Percentiles rank a stretch among this genome's conserved stretches.
Evolutionary conservation across 169 alveolate species (phyloP).

Genomic region (Sarcocystis neurona): DNA sequence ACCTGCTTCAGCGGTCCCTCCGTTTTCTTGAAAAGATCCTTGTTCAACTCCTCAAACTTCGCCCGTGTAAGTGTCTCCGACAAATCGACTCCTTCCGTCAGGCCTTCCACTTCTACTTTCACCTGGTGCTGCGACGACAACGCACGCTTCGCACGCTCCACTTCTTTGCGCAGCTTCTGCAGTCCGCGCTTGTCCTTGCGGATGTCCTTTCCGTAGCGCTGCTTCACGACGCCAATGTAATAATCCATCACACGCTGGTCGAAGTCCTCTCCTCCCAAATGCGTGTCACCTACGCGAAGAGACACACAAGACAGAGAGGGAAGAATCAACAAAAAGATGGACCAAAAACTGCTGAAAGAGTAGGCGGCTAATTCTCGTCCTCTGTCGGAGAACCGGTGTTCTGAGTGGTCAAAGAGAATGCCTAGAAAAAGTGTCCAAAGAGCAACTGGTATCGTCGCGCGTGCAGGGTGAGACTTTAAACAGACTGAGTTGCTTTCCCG

Average conservation of each 20-base stretch:
- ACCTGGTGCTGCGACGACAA: conserved; percentile 89
- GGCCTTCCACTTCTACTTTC: conserved; percentile 84
- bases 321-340: no score
- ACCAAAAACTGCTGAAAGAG: no score
- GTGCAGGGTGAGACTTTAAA: no score
- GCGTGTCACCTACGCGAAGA: conserved; percentile 87
- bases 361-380: no score
- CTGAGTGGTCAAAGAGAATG: no score
- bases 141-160: conserved; percentile 97
- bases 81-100: conserved; percentile 87
- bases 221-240: conserved; percentile 92
- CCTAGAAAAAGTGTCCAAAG: no score
- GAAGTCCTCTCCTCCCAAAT: conserved; percentile 99
- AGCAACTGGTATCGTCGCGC: no score
- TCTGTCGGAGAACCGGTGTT: no score
- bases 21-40: conserved; percentile 87
- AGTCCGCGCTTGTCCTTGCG: conserved; percentile 93
- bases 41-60: conserved; percentile 91
- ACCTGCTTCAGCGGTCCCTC: conserved; percentile 89
- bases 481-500: no score
- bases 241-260: conserved; percentile 96
- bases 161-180: conserved; percentile 96
- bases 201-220: conserved; percentile 92
- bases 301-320: no score
- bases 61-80: conserved; percentile 90